phyloP scores from a whole-genome alignment of 148 eudicot species.

The Nepenthes mirabilis region DNA sequence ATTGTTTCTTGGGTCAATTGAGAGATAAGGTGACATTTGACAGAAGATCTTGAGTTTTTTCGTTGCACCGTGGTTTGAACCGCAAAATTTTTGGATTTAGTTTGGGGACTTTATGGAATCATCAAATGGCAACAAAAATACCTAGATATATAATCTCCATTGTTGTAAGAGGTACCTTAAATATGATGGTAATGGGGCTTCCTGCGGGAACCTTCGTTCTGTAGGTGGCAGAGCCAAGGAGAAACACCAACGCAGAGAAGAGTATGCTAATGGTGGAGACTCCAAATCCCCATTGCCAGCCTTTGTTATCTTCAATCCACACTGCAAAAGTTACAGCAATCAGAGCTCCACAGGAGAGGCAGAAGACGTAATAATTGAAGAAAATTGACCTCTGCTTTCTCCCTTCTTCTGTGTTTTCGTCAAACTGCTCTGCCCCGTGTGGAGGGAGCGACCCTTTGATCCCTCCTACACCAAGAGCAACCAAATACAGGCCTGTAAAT shows the following conservation, averaged over 20 bases:
- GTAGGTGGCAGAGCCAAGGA: slow-evolving; percentile 39
- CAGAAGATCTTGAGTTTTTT: too few relatives aligned
- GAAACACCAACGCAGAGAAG: slow-evolving; percentile 25
- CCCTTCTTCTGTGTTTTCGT: slow-evolving; percentile 30
- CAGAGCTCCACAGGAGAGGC: slow-evolving; percentile 75
- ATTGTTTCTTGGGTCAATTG: too few relatives aligned
- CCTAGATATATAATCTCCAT: too few relatives aligned
- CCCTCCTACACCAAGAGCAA: slow-evolving; percentile 90
- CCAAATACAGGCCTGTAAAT: slow-evolving; percentile 59
- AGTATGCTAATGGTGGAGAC: slow-evolving; percentile 29
- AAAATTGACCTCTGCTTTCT: slow-evolving; percentile 25
- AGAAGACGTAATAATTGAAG: slow-evolving; percentile 78
- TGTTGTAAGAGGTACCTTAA: slow-evolving; percentile 38
- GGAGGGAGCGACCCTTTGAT: slow-evolving; percentile 86
- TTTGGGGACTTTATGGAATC: too few relatives aligned
- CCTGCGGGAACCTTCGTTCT: slow-evolving; percentile 59
- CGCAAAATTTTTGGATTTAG: too few relatives aligned
- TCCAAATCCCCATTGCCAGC: slow-evolving; percentile 91
- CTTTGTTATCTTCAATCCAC: slow-evolving; percentile 83
- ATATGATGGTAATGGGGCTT: slow-evolving; percentile 74
- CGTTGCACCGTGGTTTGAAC: too few relatives aligned
- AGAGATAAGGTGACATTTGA: too few relatives aligned
- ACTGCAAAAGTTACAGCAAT: slow-evolving; percentile 82
- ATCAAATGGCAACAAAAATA: too few relatives aligned
- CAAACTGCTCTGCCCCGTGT: slow-evolving; percentile 92